These are phyloP conservation scores for Candida frijolesensis DNA, from an alignment of 1,139 yeast genomes.

Conservation along the genomic window DNA sequence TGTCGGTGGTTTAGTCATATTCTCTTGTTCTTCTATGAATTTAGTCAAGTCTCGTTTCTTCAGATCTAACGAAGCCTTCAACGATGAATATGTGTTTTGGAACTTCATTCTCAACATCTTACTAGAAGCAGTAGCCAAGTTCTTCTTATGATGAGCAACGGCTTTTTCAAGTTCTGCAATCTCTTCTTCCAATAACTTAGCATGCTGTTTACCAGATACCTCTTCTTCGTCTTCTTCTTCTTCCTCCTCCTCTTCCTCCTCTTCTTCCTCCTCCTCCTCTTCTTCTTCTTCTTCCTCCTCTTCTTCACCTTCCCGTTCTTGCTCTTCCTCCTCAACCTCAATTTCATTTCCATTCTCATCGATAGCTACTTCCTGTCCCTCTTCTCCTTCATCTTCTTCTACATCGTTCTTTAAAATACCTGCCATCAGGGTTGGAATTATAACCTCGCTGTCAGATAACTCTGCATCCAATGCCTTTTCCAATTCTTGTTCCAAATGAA, in stretches of 20 bases:
- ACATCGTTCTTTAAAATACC: constrained; percentile 17
- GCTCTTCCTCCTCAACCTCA: constrained; percentile 15
- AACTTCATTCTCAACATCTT: constrained; percentile 89
- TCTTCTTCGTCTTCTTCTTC: constrained; percentile 32
- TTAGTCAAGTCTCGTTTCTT: constrained; percentile 70
- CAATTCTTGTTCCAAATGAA: constrained; percentile 30
- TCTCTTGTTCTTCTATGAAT: constrained; percentile 30
- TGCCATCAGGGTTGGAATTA: constrained; percentile 14
- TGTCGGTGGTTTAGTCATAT: constrained; percentile 5
- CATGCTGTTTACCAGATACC: constrained; percentile 58
- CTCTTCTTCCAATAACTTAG: constrained; percentile 81
- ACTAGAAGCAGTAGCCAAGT: constrained; percentile 76
- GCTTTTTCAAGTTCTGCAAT: constrained; percentile 80
- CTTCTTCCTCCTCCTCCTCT: constrained; percentile 32
- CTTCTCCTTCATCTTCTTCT: constrained; percentile 16
- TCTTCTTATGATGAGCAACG: constrained; percentile 73
- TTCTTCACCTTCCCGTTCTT: constrained; percentile 16
- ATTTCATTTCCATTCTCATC: constrained; percentile 19
- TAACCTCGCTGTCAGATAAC: constrained; percentile 14
- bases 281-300: constrained; percentile 26
- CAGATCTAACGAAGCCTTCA: constrained; percentile 80
- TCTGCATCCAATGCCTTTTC: constrained; percentile 36
- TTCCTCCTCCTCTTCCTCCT: constrained; percentile 31
- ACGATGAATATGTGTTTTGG: constrained; percentile 74
- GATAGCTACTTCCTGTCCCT: constrained; percentile 21